Evolutionary conservation across 208 protist genomes (phyloP).

Genomic region (Jaenimonas drosophilae): DNA sequence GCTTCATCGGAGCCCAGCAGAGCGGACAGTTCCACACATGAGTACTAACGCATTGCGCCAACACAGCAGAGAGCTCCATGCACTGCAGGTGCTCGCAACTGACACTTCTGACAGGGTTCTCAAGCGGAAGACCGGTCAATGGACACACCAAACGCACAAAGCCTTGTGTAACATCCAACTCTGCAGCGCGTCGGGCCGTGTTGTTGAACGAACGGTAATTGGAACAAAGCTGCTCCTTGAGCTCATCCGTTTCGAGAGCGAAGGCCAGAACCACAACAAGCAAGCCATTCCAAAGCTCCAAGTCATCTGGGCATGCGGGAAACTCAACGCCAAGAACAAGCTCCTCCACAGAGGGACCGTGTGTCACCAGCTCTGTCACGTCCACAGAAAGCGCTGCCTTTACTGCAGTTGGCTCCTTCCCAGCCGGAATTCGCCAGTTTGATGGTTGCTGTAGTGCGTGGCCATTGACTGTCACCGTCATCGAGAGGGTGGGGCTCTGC

Average conservation of each 20-base stretch:
- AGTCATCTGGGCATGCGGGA: conserved; percentile 25
- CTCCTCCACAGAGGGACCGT: not conserved
- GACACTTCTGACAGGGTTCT: conserved; percentile 42
- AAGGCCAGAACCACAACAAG: conserved; percentile 63
- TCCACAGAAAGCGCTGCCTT: conserved; percentile 47
- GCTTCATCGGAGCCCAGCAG: conserved; percentile 45
- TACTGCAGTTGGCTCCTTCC: conserved; percentile 43
- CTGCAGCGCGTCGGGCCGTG: not conserved
- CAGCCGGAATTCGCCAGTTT: conserved; percentile 48
- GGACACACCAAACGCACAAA: conserved; percentile 53
- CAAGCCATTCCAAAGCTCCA: conserved; percentile 53
- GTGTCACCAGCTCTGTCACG: conserved; percentile 34
- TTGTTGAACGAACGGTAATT: too few relatives aligned
- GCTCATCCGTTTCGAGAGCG: too few relatives aligned
- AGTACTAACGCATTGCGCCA: conserved; percentile 41
- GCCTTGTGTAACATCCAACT: conserved; percentile 38
- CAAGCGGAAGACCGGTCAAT: conserved; percentile 43
- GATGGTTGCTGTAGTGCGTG: conserved; percentile 16
- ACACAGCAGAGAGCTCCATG: conserved; percentile 53
- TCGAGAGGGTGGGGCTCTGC: conserved; percentile 19
- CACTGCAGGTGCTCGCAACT: conserved; percentile 78
- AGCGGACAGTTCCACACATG: conserved; percentile 86
- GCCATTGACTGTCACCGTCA: conserved; percentile 68
- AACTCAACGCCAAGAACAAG: conserved; percentile 57
- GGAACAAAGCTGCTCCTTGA: conserved; percentile 1